A percentile compares a stretch with the other conserved stretches of the same genome.
phyloP scores from a whole-genome alignment of 2,329 filamentous ascomycete species.

The Rhynchosporium graminicola region DNA sequence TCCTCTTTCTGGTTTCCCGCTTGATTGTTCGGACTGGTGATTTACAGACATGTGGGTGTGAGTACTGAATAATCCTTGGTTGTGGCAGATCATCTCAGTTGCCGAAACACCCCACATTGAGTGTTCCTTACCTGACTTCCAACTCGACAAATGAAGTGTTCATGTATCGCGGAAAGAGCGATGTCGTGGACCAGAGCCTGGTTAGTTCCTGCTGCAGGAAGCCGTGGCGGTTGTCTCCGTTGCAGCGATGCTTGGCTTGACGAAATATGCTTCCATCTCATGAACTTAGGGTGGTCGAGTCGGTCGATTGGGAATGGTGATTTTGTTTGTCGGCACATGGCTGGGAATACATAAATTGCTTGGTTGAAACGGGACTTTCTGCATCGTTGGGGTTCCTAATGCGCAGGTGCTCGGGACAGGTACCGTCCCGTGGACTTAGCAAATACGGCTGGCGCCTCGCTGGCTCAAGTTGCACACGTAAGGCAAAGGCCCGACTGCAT shows the following conservation, averaged over 20 bases:
- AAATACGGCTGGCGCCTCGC: neutral
- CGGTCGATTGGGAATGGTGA: neutral
- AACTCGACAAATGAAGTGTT: no score
- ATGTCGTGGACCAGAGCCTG: no score
- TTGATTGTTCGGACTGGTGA: no score
- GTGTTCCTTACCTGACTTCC: no score
- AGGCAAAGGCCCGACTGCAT: constrained; percentile 11
- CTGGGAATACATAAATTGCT: neutral
- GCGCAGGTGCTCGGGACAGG: neutral
- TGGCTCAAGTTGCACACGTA: neutral
- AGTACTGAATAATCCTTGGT: no score
- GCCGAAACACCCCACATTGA: no score
- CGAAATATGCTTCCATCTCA: constrained; percentile 5
- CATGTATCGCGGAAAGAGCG: no score
- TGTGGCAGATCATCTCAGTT: no score
- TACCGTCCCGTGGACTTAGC: neutral
- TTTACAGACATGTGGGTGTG: no score
- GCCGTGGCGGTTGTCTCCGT: neutral
- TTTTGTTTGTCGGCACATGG: neutral
- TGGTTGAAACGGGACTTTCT: neutral
- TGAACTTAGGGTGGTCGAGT: neutral
- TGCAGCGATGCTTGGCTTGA: neutral
- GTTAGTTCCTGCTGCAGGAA: constrained; percentile 6
- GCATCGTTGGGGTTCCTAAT: no score
- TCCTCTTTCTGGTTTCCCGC: no score